Conservation (phyloP, 371 early-diverging fungal genomes). For the Saksenaea vasiformis region DNA sequence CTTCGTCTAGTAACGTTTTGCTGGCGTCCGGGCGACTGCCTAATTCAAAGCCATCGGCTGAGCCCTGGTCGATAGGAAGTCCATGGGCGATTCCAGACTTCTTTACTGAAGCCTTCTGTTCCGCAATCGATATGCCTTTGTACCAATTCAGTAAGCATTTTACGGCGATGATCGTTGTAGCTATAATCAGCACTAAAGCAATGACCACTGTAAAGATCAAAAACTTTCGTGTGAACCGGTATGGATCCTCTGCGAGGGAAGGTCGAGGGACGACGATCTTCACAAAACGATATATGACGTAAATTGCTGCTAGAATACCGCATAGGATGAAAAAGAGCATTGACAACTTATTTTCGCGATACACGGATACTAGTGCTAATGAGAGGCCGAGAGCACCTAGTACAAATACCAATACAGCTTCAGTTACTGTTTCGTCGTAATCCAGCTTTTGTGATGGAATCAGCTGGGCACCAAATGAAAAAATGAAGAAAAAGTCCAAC, state of each 20-base stretch:
- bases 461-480: slow-evolving; percentile 52
- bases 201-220: slow-evolving; percentile 47
- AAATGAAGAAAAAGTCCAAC: slow-evolving; percentile 52
- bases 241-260: slow-evolving; percentile 29
- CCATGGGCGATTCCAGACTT: slow-evolving; percentile 14
- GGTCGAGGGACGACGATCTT: slow-evolving; percentile 25
- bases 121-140: slow-evolving; percentile 28
- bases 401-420: slow-evolving; percentile 45
- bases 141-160: slow-evolving; percentile 29
- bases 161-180: slow-evolving; percentile 26
- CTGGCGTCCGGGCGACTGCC: slow-evolving; percentile 2
- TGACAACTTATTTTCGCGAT: slow-evolving; percentile 39
- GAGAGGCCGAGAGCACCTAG: slow-evolving; percentile 34
- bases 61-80: slow-evolving; percentile 27
- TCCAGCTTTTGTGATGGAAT: slow-evolving; percentile 47
- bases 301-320: slow-evolving; percentile 24
- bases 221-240: slow-evolving; percentile 47
- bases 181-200: slow-evolving; percentile 24
- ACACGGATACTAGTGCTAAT: slow-evolving; percentile 36
- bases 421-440: slow-evolving; percentile 38
- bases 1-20: slow-evolving; percentile 12
- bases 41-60: slow-evolving; percentile 21
- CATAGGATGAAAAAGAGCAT: slow-evolving; percentile 27
- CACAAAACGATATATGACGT: slow-evolving; percentile 41
- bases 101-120: slow-evolving; percentile 17